A percentile compares a stretch with the other conserved stretches of the same genome.
Evolutionary conservation across 768 basidiomycete genomes (phyloP).

Genomic region (Erythrobasidium yunnanense): DNA sequence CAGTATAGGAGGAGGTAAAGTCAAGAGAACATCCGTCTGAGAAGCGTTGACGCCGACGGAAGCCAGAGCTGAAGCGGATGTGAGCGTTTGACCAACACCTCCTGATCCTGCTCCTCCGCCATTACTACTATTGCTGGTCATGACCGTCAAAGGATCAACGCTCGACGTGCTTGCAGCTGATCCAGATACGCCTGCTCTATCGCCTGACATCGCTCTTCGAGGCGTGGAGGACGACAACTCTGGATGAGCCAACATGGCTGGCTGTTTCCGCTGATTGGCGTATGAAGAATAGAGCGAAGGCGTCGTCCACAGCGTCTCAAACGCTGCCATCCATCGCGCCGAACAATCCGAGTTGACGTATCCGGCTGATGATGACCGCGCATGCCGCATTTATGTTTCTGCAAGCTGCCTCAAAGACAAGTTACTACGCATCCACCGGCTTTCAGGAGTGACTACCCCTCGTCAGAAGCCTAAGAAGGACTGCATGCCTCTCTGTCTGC

Average conservation of each 20-base stretch:
- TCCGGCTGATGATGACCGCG: too few species aligned
- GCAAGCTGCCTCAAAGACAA: too few species aligned
- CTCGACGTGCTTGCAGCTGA: too few species aligned
- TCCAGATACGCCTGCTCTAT: too few species aligned
- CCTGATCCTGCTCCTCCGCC: neutral
- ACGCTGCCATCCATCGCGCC: constrained; percentile 24
- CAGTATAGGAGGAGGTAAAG: constrained; percentile 38
- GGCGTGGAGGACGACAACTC: constrained; percentile 5
- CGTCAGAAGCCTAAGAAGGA: too few species aligned
- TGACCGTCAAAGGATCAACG: neutral
- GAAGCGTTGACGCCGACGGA: constrained; percentile 9
- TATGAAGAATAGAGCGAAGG: neutral
- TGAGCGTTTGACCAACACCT: neutral
- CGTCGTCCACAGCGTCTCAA: constrained; percentile 18
- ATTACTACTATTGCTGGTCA: neutral
- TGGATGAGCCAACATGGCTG: neutral
- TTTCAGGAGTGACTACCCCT: too few species aligned
- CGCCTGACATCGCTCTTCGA: too few species aligned
- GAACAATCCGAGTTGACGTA: neutral
- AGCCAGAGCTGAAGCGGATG: constrained; percentile 19
- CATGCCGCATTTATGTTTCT: too few species aligned
- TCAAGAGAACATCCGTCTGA: constrained; percentile 36
- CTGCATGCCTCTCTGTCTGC: too few species aligned
- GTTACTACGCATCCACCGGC: too few species aligned
- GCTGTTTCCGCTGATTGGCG: neutral